phyloP scores from a whole-genome alignment of 2,329 filamentous ascomycete species.

The Kalmusia sp. region DNA sequence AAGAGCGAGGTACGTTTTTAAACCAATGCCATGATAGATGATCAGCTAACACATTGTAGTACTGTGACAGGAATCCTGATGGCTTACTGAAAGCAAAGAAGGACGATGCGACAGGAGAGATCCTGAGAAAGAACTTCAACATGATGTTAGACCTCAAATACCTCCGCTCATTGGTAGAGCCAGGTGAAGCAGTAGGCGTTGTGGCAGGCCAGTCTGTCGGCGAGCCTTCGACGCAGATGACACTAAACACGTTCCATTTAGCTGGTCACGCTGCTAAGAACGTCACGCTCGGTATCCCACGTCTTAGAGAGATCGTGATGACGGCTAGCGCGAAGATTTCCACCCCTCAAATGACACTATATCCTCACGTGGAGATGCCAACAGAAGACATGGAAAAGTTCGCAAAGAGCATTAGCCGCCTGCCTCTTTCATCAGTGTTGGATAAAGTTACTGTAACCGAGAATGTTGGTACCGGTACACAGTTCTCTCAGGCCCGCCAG shows the following conservation, averaged over 20 bases:
- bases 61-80: constrained; percentile 77
- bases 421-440: constrained; percentile 83
- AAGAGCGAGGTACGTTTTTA: constrained; percentile 63
- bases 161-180: constrained; percentile 87
- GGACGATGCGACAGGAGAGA: constrained; percentile 56
- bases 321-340: constrained; percentile 89
- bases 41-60: constrained; percentile 55
- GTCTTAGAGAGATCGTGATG: constrained; percentile 97
- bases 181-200: constrained; percentile 95
- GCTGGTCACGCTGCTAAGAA: constrained; percentile 98
- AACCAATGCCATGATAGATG: background rate
- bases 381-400: constrained; percentile 76
- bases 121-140: constrained; percentile 73
- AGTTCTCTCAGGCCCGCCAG: constrained; percentile 76
- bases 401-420: constrained; percentile 87
- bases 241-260: constrained; percentile 98
- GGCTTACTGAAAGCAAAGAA: constrained; percentile 67
- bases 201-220: constrained; percentile 96
- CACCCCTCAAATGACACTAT: constrained; percentile 88
- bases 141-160: constrained; percentile 91
- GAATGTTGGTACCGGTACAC: constrained; percentile 73
- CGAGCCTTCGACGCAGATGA: constrained; percentile 99
- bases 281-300: constrained; percentile 97
- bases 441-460: constrained; percentile 84
- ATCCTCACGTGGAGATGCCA: constrained; percentile 75